Conservation (phyloP, 495 filamentous ascomycete species). For the Penicillium odoratum region DNA sequence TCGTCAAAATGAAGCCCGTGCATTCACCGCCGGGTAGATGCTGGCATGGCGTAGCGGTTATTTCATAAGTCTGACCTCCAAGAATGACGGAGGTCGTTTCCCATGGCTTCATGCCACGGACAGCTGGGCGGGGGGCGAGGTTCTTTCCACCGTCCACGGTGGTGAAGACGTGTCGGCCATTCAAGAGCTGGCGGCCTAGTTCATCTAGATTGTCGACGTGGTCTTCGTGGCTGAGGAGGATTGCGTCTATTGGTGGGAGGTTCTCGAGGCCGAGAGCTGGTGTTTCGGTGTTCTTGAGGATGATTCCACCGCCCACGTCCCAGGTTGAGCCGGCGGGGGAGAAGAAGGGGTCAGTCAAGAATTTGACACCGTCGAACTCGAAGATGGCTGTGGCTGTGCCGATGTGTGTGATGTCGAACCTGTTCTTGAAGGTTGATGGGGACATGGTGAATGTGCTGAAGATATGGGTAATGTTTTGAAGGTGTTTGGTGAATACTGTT, state of each 20-base stretch:
- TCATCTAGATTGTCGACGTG: conserved; percentile 56
- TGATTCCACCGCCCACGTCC: conserved; percentile 23
- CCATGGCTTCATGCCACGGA: conserved; percentile 40
- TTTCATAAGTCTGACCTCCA: conserved; percentile 21
- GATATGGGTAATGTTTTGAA: too few species aligned
- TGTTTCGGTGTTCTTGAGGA: conserved; percentile 32
- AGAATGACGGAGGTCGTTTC: conserved; percentile 23
- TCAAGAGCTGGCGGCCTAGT: conserved; percentile 39
- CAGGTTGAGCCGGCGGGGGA: conserved; percentile 42
- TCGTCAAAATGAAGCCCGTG: conserved; percentile 48
- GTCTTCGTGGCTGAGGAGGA: conserved; percentile 57
- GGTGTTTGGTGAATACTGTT: background rate
- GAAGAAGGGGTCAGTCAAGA: conserved; percentile 58
- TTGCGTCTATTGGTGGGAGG: conserved; percentile 50
- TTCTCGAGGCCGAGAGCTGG: conserved; percentile 39
- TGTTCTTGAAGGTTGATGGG: background rate
- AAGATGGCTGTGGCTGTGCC: conserved; percentile 54
- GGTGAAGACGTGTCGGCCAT: conserved; percentile 52
- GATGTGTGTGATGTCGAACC: conserved; percentile 41
- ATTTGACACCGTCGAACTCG: conserved; percentile 44
- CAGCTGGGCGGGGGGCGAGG: conserved; percentile 41
- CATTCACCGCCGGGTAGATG: conserved; percentile 51
- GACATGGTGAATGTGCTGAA: background rate
- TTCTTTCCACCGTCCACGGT: conserved; percentile 49
- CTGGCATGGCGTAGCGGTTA: conserved; percentile 47